A percentile compares a stretch with the other conserved stretches of the same genome.
Evolutionary conservation across 2,329 filamentous ascomycete species (phyloP).

Genomic region (Epichloe scottii): DNA sequence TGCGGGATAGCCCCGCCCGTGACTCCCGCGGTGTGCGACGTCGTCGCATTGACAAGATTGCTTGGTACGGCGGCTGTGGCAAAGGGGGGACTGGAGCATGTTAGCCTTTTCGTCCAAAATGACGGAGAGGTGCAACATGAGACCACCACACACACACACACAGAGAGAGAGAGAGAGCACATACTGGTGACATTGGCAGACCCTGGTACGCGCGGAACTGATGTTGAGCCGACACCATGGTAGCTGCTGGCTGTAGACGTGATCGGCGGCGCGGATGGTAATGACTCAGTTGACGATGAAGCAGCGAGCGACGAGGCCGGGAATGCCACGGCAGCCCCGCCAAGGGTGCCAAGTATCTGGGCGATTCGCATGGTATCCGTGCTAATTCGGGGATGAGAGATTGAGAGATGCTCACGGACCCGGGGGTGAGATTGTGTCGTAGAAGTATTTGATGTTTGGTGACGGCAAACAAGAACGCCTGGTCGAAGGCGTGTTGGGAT

Average conservation of each 20-base stretch:
- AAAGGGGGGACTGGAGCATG: conserved; percentile 4
- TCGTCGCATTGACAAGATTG: conserved; percentile 15
- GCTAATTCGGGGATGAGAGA: not conserved
- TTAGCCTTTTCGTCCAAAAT: conserved; percentile 3
- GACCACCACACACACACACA: no score
- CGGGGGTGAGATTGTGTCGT: no score
- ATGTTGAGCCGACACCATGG: not conserved
- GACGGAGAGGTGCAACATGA: no score
- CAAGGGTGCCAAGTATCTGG: conserved; percentile 7
- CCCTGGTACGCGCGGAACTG: not conserved
- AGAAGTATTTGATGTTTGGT: not conserved
- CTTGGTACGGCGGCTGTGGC: conserved; percentile 4
- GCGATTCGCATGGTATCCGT: conserved; percentile 10
- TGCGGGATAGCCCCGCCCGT: conserved; percentile 21
- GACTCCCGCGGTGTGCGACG: conserved; percentile 14
- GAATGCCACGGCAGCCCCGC: conserved; percentile 8
- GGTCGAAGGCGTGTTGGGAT: no score
- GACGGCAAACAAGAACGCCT: not conserved
- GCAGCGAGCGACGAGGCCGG: conserved; percentile 4
- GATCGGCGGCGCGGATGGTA: not conserved
- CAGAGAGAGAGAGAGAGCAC: not conserved
- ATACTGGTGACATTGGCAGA: conserved; percentile 2
- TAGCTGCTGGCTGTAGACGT: not conserved
- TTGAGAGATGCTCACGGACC: not conserved
- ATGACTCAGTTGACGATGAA: not conserved